Evolutionary conservation across 1,284 basidiomycete genomes (phyloP).

Genomic region (Ustilago nuda): DNA sequence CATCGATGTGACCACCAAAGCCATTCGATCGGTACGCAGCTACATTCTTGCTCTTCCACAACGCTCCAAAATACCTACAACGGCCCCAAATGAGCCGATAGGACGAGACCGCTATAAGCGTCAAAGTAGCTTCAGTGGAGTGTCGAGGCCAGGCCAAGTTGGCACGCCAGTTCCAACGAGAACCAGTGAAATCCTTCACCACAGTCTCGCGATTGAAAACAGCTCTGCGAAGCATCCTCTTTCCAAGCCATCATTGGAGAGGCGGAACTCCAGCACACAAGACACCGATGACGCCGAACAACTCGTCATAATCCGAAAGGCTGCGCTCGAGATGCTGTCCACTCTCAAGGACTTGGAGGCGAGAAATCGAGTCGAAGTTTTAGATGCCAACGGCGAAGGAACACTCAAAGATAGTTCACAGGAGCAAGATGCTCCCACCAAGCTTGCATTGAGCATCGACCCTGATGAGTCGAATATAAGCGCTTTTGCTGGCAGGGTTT

Average conservation of each 20-base stretch:
- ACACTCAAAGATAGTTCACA: background rate
- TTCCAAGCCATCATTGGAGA: background rate
- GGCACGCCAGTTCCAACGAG: conserved; percentile 12
- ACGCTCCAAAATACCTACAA: conserved; percentile 13
- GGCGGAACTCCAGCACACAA: conserved; percentile 2
- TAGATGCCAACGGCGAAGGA: conserved; percentile 11
- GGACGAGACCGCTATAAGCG: conserved; percentile 45
- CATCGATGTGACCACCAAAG: conserved; percentile 44
- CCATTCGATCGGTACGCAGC: conserved; percentile 54
- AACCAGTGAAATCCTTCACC: conserved; percentile 28
- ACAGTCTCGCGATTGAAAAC: background rate
- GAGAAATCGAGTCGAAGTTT: conserved; percentile 44
- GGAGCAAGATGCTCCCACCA: background rate
- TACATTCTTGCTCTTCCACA: conserved; percentile 53
- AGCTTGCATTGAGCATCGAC: conserved; percentile 1
- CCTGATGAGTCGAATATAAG: conserved; percentile 20
- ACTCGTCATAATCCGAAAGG: conserved; percentile 76
- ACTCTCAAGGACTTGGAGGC: conserved; percentile 75
- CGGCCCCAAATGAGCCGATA: conserved; percentile 26
- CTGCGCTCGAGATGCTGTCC: conserved; percentile 81
- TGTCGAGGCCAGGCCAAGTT: conserved; percentile 28
- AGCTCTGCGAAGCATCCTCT: background rate
- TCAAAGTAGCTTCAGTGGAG: conserved; percentile 48
- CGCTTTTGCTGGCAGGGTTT: background rate
- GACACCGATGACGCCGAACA: conserved; percentile 71